Conservation (phyloP, 805 yeast genomes). For the Starmerella gropengiesseri region DNA sequence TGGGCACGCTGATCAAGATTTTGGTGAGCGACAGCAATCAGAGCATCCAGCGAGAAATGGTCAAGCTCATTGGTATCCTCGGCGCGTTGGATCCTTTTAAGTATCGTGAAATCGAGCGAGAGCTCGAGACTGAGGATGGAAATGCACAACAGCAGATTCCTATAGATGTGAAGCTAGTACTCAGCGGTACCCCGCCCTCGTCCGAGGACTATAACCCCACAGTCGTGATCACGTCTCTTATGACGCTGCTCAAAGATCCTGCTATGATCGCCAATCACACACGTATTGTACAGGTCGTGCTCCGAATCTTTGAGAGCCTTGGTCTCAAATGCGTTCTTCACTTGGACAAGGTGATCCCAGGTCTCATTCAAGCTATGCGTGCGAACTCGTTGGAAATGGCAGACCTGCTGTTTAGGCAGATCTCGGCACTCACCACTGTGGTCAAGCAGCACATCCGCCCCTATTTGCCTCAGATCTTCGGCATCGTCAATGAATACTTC, state of each 20-base stretch:
- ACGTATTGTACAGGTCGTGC: slow-evolving; percentile 85
- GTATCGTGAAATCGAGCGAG: slow-evolving; percentile 80
- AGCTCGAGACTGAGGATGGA: slow-evolving; percentile 33
- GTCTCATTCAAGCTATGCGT: slow-evolving; percentile 73
- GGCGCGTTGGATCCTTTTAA: slow-evolving; percentile 97
- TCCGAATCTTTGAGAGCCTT: slow-evolving; percentile 78
- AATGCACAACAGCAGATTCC: slow-evolving; percentile 77
- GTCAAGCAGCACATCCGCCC: slow-evolving; percentile 88
- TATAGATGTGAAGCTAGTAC: slow-evolving; percentile 74
- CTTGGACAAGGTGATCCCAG: slow-evolving; percentile 77
- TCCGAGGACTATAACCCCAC: slow-evolving; percentile 88
- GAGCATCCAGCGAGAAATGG: slow-evolving; percentile 73
- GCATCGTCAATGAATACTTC: slow-evolving; percentile 65
- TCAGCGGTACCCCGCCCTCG: slow-evolving; percentile 91
- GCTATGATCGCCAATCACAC: slow-evolving; percentile 81
- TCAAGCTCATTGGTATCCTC: slow-evolving; percentile 75
- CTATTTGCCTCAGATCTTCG: slow-evolving; percentile 62
- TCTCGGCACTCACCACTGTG: slow-evolving; percentile 64
- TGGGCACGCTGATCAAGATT: slow-evolving; percentile 71
- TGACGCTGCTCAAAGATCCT: slow-evolving; percentile 75
- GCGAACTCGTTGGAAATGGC: slow-evolving; percentile 58
- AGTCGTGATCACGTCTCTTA: slow-evolving; percentile 75
- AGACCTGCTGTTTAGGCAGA: slow-evolving; percentile 81
- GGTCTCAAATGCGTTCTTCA: slow-evolving; percentile 87
- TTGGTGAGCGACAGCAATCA: slow-evolving; percentile 65